Evolutionary conservation across 2,329 filamentous ascomycete species (phyloP), one percentile per base, ranked within the genome.

Genomic region (Fusarium musae): DNA sequence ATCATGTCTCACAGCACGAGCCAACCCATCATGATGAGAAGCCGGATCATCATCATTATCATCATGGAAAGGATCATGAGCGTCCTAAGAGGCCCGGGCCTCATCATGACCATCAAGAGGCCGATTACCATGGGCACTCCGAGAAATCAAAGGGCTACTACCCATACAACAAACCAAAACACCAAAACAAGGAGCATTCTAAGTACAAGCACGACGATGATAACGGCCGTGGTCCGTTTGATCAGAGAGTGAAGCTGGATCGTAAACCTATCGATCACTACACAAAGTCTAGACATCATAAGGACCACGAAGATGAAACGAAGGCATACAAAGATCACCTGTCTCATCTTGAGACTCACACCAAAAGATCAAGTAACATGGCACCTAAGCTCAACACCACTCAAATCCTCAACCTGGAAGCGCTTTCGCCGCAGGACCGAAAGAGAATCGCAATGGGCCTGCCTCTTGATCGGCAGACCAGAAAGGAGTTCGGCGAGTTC

Each of bases 321-420:
- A 49, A n/a, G 46, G 10, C 46, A 49, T 17, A 49, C 28, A 32
- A n/a, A n/a, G 28, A 13, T 49, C 21, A 16, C 21, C 46, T 13
- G 21, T 17, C 46, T 49, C 46, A 12, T 23, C 46, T 17, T 23
- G 46, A 32, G 16, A 23, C n/a, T n/a, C 43, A 34, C 28, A 43
- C 9, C n/a, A 52, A 52, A 49, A 44, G 28, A 28, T 23, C 47
- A 15, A 23, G 40, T 19, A 44, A 34, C 21, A 19, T 28, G 23
- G 52, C 54, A 17, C 63, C 63, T 28, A 54, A 43, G 26, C 63
- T 68, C 37, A 66, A 13, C 6, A 43, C 50, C n/a, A 13, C 21
- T 23, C 63, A 68, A 9, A 43, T 68, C 26, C 17, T 63, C n/a
- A 68, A 69, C 21, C 47, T 68, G 5, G 65, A 68, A 39, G 34